A percentile compares a stretch with the other conserved stretches of the same genome.
phyloP scores from a whole-genome alignment of 2,329 filamentous ascomycete genomes.

The Ophiocordyceps australis region DNA sequence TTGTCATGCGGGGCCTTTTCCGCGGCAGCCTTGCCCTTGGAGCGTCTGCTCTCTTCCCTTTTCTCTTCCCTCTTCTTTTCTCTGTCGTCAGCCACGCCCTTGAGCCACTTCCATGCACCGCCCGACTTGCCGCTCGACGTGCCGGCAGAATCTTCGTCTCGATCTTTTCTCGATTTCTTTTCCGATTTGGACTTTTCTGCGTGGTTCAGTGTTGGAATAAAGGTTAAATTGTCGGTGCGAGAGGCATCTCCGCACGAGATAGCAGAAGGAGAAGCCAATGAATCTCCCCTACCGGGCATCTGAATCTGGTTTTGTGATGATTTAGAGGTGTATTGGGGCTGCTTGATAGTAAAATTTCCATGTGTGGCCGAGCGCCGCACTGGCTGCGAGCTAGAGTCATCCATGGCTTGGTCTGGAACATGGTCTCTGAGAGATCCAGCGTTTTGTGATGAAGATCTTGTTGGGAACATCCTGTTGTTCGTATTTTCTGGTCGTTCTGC shows the following conservation, averaged over 20 bases:
- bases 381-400: slow-evolving; percentile 28
- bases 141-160: slow-evolving; percentile 41
- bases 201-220: slow-evolving; percentile 52
- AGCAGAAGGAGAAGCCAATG: slow-evolving; percentile 29
- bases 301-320: slow-evolving; percentile 6
- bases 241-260: slow-evolving; percentile 48
- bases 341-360: too few species aligned
- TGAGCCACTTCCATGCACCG: slow-evolving; percentile 53
- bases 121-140: slow-evolving; percentile 57
- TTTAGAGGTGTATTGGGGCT: slow-evolving; percentile 4
- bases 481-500: slow-evolving; percentile 9
- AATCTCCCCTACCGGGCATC: too few species aligned
- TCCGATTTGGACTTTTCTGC: slow-evolving; percentile 62
- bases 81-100: slow-evolving; percentile 56
- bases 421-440: slow-evolving; percentile 13
- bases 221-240: slow-evolving; percentile 60
- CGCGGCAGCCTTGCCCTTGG: slow-evolving; percentile 38
- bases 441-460: slow-evolving; percentile 35
- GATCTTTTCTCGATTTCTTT: slow-evolving; percentile 61
- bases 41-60: slow-evolving; percentile 45
- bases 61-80: slow-evolving; percentile 40
- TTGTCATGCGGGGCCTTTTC: slow-evolving; percentile 58
- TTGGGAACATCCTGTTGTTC: slow-evolving; percentile 21
- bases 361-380: slow-evolving; percentile 6
- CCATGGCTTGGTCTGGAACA: slow-evolving; percentile 8